Evolutionary conservation across 2,329 filamentous ascomycete genomes (phyloP).

Genomic region (Canariomyces notabilis): DNA sequence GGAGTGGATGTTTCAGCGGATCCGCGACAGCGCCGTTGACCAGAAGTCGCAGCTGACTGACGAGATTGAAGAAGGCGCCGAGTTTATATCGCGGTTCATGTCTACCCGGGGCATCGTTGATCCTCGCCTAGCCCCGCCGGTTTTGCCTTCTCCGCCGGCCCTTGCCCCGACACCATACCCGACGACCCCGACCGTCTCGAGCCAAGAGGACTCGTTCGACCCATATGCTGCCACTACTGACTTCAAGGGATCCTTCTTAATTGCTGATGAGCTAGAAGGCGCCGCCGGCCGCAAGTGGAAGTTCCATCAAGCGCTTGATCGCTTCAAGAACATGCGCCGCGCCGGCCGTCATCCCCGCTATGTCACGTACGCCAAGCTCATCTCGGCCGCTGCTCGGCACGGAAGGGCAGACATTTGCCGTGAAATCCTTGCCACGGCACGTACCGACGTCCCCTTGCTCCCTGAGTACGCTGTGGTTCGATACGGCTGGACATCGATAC

Average conservation of each 20-base stretch:
- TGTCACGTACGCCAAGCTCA: conserved; percentile 94
- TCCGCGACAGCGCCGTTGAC: conserved; percentile 57
- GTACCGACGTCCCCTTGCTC: conserved; percentile 79
- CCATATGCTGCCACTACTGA: conserved; percentile 88
- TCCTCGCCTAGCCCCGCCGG: conserved; percentile 47
- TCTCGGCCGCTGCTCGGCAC: conserved; percentile 81
- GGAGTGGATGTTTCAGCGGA: conserved; percentile 80
- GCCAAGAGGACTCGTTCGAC: conserved; percentile 78
- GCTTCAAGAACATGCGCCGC: conserved; percentile 90
- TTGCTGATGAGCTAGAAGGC: conserved; percentile 84
- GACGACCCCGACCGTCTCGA: conserved; percentile 52
- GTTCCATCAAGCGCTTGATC: conserved; percentile 72
- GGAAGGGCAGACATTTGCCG: conserved; percentile 76
- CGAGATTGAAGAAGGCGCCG: conserved; percentile 81
- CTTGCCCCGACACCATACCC: conserved; percentile 49
- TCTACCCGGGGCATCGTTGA: conserved; percentile 49
- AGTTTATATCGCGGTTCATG: conserved; percentile 62
- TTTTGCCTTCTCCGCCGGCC: conserved; percentile 42
- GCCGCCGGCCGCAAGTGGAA: conserved; percentile 67
- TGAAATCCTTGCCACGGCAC: conserved; percentile 85
- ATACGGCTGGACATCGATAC: conserved; percentile 93
- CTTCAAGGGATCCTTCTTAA: conserved; percentile 86
- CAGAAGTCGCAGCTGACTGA: conserved; percentile 57
- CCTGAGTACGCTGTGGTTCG: conserved; percentile 81
- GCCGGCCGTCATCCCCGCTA: conserved; percentile 88